Conservation (phyloP, 2,329 filamentous ascomycete genomes). For the Aspergillus viridinutans region DNA sequence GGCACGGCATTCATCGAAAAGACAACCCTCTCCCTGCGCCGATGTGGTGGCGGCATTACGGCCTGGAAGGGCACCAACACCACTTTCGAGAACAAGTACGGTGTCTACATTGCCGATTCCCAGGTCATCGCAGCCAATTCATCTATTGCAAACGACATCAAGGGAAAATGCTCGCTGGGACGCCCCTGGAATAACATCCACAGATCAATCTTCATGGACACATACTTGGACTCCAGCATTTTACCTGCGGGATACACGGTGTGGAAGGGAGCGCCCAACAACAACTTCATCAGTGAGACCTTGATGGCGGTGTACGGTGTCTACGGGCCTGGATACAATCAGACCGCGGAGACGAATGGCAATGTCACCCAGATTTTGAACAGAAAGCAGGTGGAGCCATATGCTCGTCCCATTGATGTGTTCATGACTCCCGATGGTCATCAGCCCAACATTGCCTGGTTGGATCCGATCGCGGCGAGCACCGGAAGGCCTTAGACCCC, state of each 20-base stretch:
- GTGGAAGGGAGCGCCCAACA: constrained; percentile 36
- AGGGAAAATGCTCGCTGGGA: constrained; percentile 53
- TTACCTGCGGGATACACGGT: constrained; percentile 52
- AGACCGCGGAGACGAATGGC: not conserved
- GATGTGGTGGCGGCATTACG: constrained; percentile 63
- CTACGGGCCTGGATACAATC: not conserved
- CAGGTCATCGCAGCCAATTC: constrained; percentile 53
- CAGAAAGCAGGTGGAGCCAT: not conserved
- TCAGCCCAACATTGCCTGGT: not conserved
- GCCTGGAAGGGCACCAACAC: constrained; percentile 68
- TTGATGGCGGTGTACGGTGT: not conserved
- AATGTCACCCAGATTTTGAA: not conserved
- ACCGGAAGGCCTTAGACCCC: not conserved
- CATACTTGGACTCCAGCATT: constrained; percentile 54
- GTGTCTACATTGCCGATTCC: constrained; percentile 59
- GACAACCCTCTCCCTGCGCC: constrained; percentile 52
- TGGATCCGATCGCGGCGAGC: not conserved
- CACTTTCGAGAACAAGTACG: constrained; percentile 63
- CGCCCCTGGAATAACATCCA: constrained; percentile 59
- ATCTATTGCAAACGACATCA: constrained; percentile 35
- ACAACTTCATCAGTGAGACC: not conserved
- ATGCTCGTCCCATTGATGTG: not conserved
- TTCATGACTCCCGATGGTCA: not conserved
- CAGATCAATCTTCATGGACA: constrained; percentile 54
- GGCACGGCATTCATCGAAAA: constrained; percentile 60